These are phyloP conservation scores for Claviceps paspali DNA, from an alignment of 2,329 filamentous ascomycete species.

Conservation along the genomic window DNA sequence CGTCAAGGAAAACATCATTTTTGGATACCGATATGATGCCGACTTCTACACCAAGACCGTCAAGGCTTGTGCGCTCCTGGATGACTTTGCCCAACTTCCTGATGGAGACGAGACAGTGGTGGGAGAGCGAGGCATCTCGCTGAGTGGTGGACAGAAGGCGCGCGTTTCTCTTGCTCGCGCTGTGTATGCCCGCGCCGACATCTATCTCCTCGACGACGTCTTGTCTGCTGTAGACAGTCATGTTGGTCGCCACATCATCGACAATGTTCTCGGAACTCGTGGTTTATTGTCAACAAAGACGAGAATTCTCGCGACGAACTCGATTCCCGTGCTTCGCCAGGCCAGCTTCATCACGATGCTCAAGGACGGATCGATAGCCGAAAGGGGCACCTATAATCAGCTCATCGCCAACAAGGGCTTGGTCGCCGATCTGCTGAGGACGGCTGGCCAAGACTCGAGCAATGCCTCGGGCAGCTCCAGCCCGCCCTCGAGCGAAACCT, in stretches of 20 bases:
- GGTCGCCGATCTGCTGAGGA: constrained; percentile 69
- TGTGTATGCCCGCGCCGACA: constrained; percentile 91
- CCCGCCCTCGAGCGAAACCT: constrained; percentile 34
- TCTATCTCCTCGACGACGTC: constrained; percentile 88
- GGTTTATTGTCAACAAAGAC: constrained; percentile 78
- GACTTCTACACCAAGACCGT: constrained; percentile 89
- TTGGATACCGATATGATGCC: constrained; percentile 86
- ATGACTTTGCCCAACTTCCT: constrained; percentile 83
- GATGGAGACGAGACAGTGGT: constrained; percentile 96
- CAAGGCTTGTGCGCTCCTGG: constrained; percentile 74
- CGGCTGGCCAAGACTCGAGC: constrained; percentile 46
- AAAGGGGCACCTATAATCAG: constrained; percentile 81
- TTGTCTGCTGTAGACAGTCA: constrained; percentile 97
- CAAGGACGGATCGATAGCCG: constrained; percentile 66
- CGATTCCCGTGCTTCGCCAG: constrained; percentile 78
- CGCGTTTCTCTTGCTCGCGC: constrained; percentile 82
- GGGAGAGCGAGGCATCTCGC: constrained; percentile 87
- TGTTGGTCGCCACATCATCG: constrained; percentile 85
- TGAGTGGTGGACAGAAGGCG: constrained; percentile 93
- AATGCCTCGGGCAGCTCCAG: constrained; percentile 28
- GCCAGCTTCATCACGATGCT: constrained; percentile 80
- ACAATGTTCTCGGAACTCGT: constrained; percentile 76
- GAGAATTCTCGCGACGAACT: constrained; percentile 84
- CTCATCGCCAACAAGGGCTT: constrained; percentile 89
- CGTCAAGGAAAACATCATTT: constrained; percentile 92